A percentile compares a stretch with the other conserved stretches of the same genome.
phyloP scores from a whole-genome alignment of 371 early-diverging fungal genomes.

The Zancudomyces culisetae region DNA sequence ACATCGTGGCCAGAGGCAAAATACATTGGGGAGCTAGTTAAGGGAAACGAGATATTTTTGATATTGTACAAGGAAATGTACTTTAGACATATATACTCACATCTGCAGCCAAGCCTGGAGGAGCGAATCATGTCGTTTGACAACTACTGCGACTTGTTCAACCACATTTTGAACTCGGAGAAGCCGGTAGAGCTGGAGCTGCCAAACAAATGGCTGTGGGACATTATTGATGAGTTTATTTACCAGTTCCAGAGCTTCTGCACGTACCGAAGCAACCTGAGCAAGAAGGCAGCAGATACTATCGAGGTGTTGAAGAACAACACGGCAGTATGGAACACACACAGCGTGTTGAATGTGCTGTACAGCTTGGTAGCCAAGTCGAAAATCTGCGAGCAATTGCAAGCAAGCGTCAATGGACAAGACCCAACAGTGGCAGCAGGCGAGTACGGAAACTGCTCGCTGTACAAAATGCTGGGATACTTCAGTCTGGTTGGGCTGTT shows the following conservation, averaged over 20 bases:
- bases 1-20: conserved; percentile 81
- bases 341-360: conserved; percentile 83
- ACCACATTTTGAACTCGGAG: conserved; percentile 65
- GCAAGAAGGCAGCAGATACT: conserved; percentile 64
- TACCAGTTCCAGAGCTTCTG: conserved; percentile 96
- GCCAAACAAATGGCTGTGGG: conserved; percentile 96
- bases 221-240: conserved; percentile 95
- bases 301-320: conserved; percentile 52
- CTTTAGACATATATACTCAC: conserved; percentile 87
- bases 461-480: conserved; percentile 93
- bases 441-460: conserved; percentile 50
- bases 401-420: conserved; percentile 67
- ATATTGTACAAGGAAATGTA: conserved; percentile 88
- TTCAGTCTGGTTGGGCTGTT: conserved; percentile 82
- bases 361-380: conserved; percentile 87
- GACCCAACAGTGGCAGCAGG: conserved; percentile 64
- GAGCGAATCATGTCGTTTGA: conserved; percentile 79
- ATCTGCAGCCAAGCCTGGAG: conserved; percentile 68
- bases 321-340: conserved; percentile 53
- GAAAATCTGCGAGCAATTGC: conserved; percentile 77
- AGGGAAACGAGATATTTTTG: conserved; percentile 76
- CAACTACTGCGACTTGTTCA: conserved; percentile 91
- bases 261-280: conserved; percentile 68
- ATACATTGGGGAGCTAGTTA: conserved; percentile 57
- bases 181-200: conserved; percentile 70